phyloP scores from a whole-genome alignment of 208 protist species.

The Wallacemonas sp. region DNA sequence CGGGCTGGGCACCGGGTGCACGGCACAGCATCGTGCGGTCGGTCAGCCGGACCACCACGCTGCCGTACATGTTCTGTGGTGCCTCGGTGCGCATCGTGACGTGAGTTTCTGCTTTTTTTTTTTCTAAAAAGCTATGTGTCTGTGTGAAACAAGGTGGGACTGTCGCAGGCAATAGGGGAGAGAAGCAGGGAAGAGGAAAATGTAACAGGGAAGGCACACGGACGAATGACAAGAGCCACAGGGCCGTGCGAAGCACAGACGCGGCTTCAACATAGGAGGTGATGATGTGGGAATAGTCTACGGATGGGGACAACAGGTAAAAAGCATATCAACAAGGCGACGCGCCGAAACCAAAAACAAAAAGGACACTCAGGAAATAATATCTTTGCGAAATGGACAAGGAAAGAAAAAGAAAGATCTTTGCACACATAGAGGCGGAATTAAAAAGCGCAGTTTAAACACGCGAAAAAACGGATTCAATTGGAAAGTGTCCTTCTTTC shows the following conservation, averaged over 20 bases:
- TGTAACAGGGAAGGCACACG: neutral
- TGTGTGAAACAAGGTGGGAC: too few species aligned
- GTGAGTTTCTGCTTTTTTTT: neutral
- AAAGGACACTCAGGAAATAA: too few species aligned
- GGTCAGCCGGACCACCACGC: constrained; percentile 73
- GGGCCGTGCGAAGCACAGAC: too few species aligned
- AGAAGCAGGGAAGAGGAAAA: neutral
- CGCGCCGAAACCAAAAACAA: too few species aligned
- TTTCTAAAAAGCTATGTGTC: neutral
- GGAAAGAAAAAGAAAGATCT: neutral
- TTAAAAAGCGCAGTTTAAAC: neutral
- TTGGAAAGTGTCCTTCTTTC: too few species aligned
- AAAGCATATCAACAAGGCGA: too few species aligned
- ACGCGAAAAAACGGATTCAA: neutral
- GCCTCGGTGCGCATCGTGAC: constrained; percentile 4
- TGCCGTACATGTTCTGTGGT: constrained; percentile 54
- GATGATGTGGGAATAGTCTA: too few species aligned
- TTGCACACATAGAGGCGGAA: neutral
- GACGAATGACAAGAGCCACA: neutral
- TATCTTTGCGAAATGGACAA: too few species aligned
- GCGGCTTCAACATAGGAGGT: too few species aligned
- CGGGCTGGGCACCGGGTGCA: constrained; percentile 30
- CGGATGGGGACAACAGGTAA: too few species aligned
- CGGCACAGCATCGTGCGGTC: constrained; percentile 82
- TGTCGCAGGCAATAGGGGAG: neutral